Evolutionary conservation across 768 basidiomycete species (phyloP), one percentile per base, ranked within the genome.

Genomic region (Suillus plorans): DNA sequence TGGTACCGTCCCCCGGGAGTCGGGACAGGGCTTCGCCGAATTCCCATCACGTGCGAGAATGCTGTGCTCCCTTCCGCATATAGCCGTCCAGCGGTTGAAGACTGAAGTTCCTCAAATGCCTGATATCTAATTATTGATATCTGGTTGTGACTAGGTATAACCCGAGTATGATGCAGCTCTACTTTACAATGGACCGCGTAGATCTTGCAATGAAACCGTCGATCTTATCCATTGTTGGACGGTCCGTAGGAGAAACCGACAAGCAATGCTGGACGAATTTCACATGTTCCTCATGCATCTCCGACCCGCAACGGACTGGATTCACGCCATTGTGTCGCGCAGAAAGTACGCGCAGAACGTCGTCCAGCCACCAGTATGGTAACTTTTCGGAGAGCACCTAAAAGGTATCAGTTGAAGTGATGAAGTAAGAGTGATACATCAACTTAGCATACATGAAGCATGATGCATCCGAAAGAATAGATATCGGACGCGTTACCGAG

Each of bases 401-500:
- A 6, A 13, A 42, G 39, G 25, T 18, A 59, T 59, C 18, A 59
- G 58, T 12, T 20, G 22, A 39, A 58, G 22, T 58, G 41, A 3
- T 28, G 5, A n/a, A 36, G 80, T 78, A 25, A 20, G 18, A 28
- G 34, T 42, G 7, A 42, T 10, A 20, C 18, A 28, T 31, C 57
- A 81, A 74, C 69, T 78, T 10, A 18, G 31, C 50, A 22, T 80
- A 59, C 65, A 64, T 66, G 63, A 22, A 64, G 28, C 34, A 69
- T 66, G 28, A 81, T 76, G 65, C 80, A 79, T 8, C 81, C 81
- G 63, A 80, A 80, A 1, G 81, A 82, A 13, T 77, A 84, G 20
- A 82, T 77, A 70, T 84, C 82, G 63, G 14, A 61, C 22, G 20
- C 18, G 0, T 57, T n/a, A 45, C 37, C 22, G 36, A 14, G 12